Evolutionary conservation across 2,329 filamentous ascomycete genomes (phyloP).

Genomic region (Exophiala calicioides): DNA sequence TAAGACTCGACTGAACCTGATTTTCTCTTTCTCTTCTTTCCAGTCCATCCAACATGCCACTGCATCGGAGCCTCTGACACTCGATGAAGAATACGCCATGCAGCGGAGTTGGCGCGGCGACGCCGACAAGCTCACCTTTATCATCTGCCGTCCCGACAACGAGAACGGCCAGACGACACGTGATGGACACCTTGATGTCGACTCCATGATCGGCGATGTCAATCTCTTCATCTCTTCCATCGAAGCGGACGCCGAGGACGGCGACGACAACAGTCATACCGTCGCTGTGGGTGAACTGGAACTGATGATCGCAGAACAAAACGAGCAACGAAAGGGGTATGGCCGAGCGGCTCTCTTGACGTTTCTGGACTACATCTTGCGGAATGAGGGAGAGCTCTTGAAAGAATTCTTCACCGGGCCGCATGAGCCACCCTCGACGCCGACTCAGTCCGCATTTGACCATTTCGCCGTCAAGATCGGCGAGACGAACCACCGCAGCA

Average conservation of each 20-base stretch:
- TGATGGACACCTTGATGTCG: slow-evolving; percentile 55
- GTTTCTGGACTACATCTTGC: slow-evolving; percentile 69
- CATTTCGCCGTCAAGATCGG: slow-evolving; percentile 65
- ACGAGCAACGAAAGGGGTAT: slow-evolving; percentile 62
- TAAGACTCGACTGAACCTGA: slow-evolving; percentile 16
- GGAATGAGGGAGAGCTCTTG: slow-evolving; percentile 57
- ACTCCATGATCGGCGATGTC: slow-evolving; percentile 70
- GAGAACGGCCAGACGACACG: slow-evolving; percentile 28
- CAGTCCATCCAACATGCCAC: slow-evolving; percentile 79
- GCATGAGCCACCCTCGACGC: slow-evolving; percentile 1
- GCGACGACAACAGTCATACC: slow-evolving; percentile 32
- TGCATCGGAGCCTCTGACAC: slow-evolving; percentile 78
- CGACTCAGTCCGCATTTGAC: slow-evolving; percentile 32
- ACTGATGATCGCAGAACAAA: slow-evolving; percentile 74
- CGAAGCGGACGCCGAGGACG: slow-evolving; percentile 43
- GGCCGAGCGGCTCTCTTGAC: slow-evolving; percentile 66
- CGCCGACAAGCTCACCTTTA: slow-evolving; percentile 88
- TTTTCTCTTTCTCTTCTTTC: background rate
- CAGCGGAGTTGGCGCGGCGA: slow-evolving; percentile 83
- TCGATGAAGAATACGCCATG: slow-evolving; percentile 86
- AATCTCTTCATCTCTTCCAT: slow-evolving; percentile 73
- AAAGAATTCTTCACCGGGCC: slow-evolving; percentile 50
- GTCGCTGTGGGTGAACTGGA: slow-evolving; percentile 69
- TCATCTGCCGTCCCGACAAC: slow-evolving; percentile 49
- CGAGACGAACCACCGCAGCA: slow-evolving; percentile 56